Conservation (phyloP, 495 filamentous ascomycete species). For the Glarea lozoyensis region DNA sequence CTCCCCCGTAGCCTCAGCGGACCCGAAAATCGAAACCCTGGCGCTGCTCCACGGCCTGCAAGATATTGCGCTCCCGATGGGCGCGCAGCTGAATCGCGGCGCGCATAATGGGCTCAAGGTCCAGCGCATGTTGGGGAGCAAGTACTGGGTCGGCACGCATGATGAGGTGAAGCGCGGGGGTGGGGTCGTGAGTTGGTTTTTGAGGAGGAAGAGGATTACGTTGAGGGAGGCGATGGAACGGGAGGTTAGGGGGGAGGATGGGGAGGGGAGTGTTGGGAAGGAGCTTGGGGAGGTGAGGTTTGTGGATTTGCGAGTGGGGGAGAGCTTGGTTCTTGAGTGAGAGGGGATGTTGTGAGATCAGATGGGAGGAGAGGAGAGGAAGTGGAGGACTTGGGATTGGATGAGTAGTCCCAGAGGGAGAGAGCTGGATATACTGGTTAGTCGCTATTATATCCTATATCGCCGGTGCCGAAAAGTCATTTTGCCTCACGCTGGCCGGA, state of each 20-base stretch:
- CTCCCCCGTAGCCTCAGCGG: slow-evolving; percentile 22
- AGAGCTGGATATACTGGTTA: no score
- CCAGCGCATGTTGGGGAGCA: slow-evolving; percentile 34
- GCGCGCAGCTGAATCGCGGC: slow-evolving; percentile 44
- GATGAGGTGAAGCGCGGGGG: slow-evolving; percentile 46
- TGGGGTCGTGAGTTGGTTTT: slow-evolving; percentile 39
- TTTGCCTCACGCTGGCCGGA: no score
- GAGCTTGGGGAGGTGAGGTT: slow-evolving; percentile 19
- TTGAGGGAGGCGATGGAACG: slow-evolving; percentile 37
- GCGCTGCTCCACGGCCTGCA: slow-evolving; percentile 48
- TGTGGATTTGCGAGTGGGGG: slow-evolving; percentile 27
- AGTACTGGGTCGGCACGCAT: slow-evolving; percentile 51
- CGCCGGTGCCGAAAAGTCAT: no score
- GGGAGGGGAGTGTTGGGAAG: slow-evolving; percentile 20
- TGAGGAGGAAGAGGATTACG: slow-evolving; percentile 33
- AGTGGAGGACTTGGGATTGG: no score
- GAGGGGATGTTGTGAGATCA: no score
- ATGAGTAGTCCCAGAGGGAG: no score
- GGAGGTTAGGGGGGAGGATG: slow-evolving; percentile 22
- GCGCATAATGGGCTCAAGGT: slow-evolving; percentile 42
- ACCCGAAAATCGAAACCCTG: slow-evolving; percentile 33
- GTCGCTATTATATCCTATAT: no score
- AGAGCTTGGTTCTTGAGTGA: slow-evolving; percentile 26
- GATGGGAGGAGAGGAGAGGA: no score
- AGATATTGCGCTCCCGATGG: slow-evolving; percentile 39